Percentiles rank a stretch among this genome's conserved stretches.
phyloP scores from a whole-genome alignment of 2,329 filamentous ascomycete species.

The Calonectria montana region DNA sequence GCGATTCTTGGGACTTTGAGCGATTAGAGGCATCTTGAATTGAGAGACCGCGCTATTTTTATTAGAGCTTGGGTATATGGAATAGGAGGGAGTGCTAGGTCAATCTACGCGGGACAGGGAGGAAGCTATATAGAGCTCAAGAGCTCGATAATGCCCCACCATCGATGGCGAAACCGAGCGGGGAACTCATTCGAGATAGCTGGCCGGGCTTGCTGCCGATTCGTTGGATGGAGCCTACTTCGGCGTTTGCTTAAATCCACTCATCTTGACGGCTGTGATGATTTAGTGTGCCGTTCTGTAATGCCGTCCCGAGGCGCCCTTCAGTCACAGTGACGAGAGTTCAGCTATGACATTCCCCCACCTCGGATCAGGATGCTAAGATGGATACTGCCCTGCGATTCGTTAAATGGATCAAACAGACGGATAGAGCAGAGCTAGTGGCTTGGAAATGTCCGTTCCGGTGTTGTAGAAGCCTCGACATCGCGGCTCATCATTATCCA shows the following conservation, averaged over 20 bases:
- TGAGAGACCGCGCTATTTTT: neutral
- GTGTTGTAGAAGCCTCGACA: neutral
- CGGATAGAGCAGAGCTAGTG: neutral
- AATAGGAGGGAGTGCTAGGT: neutral
- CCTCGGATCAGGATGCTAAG: neutral
- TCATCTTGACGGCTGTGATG: neutral
- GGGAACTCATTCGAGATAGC: slow-evolving; percentile 6
- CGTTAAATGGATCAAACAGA: neutral
- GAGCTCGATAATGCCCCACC: slow-evolving; percentile 1
- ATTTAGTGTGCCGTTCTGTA: slow-evolving; percentile 1
- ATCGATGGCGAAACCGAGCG: slow-evolving; percentile 9
- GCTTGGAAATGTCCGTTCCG: neutral
- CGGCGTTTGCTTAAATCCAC: slow-evolving; percentile 22
- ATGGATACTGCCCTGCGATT: neutral
- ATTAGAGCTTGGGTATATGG: neutral
- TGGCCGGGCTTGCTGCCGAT: slow-evolving; percentile 3
- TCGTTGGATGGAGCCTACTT: neutral
- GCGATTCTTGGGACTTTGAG: slow-evolving; percentile 65
- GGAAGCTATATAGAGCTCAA: slow-evolving; percentile 1
- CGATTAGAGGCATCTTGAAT: slow-evolving; percentile 59
- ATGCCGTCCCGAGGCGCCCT: neutral
- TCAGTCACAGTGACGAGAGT: slow-evolving; percentile 1
- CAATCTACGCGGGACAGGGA: neutral
- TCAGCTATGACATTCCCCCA: neutral
- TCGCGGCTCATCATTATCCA: neutral